Evolutionary conservation across 169 alveolate species (phyloP), one percentile per base, ranked within the genome.

Genomic region (Sarcocystis neurona): DNA sequence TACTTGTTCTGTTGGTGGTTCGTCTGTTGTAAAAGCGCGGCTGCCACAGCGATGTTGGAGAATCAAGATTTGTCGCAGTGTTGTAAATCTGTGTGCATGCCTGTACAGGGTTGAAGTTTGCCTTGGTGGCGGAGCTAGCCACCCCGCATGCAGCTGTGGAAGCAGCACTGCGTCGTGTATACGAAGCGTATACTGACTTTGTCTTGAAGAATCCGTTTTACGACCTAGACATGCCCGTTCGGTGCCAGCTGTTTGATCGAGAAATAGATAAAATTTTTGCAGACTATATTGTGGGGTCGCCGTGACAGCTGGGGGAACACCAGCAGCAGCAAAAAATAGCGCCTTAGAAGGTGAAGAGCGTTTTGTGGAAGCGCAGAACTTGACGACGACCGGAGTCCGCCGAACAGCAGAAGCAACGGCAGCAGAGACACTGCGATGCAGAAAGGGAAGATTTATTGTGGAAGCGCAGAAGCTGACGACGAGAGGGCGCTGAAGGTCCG

Each of bases 131-230:
- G 20, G 90, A 85, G 23, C 48, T 58, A 41, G 37, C 46, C 30
- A 32, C 70, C 32, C 70, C 79, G 5, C 53, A 41, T 0, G 48
- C 34, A 12, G 8, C 85, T 5, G 85, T 77, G 32, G 90, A 86
- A 30, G n/a, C 30, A 18, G 92, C 94, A 63, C 95, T 97, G 56
- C 92, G 92, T 79, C 90, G 93, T 90, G 97, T 97, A 37, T 97
- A 97, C 94, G 98, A 96, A 90, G 92, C 93, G 48, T 97, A 97
- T 90, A 91, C 98, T 39, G 99, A 97, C 92, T 95, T 89, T 79
- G 99, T 97, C 44, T 94, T 97, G 80, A 97, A 97, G 95, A 97
- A 97, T 88, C 99, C 99, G 41, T 97, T 95, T 84, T 92, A 95
- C 89, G 97, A 95, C 60, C 63, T 70, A 27, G 97, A 95, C 70